A percentile compares a stretch with the other conserved stretches of the same genome.
Conservation (phyloP, 208 protist species). For the Leishmania arabica region DNA sequence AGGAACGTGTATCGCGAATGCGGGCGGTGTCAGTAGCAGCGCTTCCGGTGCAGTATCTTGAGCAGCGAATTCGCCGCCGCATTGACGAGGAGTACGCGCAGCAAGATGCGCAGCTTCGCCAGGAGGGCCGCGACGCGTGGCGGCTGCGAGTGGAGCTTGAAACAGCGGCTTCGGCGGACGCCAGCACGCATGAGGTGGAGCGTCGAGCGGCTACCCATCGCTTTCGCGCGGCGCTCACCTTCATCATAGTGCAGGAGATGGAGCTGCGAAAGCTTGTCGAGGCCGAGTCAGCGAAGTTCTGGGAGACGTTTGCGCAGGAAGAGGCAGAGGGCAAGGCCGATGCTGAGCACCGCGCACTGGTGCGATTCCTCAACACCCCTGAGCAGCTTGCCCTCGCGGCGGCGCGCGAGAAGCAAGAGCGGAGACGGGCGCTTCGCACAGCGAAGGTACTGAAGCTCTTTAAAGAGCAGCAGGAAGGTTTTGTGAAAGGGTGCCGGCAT, state of each 20-base stretch:
- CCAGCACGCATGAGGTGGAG: constrained; percentile 8
- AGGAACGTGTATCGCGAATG: constrained; percentile 7
- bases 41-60: constrained; percentile 20
- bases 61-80: constrained; percentile 28
- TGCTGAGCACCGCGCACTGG: constrained; percentile 57
- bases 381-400: constrained; percentile 72
- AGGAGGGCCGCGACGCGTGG: constrained; percentile 70
- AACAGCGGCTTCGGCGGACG: constrained; percentile 1
- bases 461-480: constrained; percentile 49
- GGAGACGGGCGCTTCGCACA: constrained; percentile 23
- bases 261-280: constrained; percentile 25
- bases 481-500: constrained; percentile 71
- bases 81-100: constrained; percentile 13
- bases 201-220: constrained; percentile 25
- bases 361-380: constrained; percentile 73
- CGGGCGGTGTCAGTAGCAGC: constrained; percentile 11
- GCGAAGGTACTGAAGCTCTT: constrained; percentile 41
- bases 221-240: constrained; percentile 56
- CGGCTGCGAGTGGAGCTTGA: constrained; percentile 25
- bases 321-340: constrained; percentile 39
- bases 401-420: constrained; percentile 48
- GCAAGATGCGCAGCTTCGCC: constrained; percentile 26
- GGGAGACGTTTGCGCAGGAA: constrained; percentile 15
- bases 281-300: constrained; percentile 31
- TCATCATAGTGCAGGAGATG: constrained; percentile 53